Evolutionary conservation across 129 eudicot genomes (phyloP), one percentile per base, ranked within the genome.

Genomic region (Arctium minus): DNA sequence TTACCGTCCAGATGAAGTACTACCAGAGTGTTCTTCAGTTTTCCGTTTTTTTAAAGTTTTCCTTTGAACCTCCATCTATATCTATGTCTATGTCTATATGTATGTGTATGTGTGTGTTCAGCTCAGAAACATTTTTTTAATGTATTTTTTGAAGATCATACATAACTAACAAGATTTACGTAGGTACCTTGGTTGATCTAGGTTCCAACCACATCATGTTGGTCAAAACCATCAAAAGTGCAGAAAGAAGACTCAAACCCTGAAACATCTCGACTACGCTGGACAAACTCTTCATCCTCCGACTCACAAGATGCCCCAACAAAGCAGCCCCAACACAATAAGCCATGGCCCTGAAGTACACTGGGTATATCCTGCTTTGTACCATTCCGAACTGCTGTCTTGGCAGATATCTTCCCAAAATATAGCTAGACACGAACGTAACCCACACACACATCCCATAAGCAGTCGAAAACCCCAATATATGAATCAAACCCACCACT

Each of bases 291-390:
- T 40, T 62, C 4, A 44, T 81, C 80, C 85, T 79, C 38, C 37
- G 83, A 29, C 86, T 76, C 30, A 80, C 71, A 70, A 91, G 79
- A 84, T 91, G 90, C 4, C 92, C 95, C 22, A 91, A 37, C 72
- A 95, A 86, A 4, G 92, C 93, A 70, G 87, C 72, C 5, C 88
- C 91, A 27, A 95, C 65, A 64, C 90, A 62, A 83, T 65, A 90
- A 30, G 88, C 86, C 99, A 93, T 88, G 0, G 89, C 89, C 86
- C 65, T 91, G 31, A 91, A 93, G 71, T 95, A 95, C 71, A 90
- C 90, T 1, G 97, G 97, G 39, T 92, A 95, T 12, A 95, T 78
- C 89, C 89, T 91, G 72, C 97, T 92, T 80, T 95, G 97, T 85
- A 90, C 90, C 92, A 90, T 37, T 1, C 90, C 97, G 79, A 93